A percentile compares a stretch with the other conserved stretches of the same genome.
phyloP scores from a whole-genome alignment of 2,329 filamentous ascomycete species.

The Raffaelea albimanens region DNA sequence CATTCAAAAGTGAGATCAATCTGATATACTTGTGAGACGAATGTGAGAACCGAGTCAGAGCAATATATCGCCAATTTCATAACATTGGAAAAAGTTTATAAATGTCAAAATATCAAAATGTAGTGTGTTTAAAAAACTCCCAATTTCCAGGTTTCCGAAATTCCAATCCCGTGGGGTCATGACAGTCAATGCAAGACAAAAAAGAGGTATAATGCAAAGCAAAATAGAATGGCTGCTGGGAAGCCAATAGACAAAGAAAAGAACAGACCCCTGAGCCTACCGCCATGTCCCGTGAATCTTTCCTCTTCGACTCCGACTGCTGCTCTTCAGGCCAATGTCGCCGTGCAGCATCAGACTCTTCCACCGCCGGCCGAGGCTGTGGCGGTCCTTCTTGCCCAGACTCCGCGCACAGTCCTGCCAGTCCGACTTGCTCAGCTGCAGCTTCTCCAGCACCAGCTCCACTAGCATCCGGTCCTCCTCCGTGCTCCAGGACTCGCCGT shows the following conservation, averaged over 20 bases:
- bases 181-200: no score
- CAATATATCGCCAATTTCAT: no score
- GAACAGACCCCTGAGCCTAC: conserved; percentile 22
- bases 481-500: conserved; percentile 45
- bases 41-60: no score
- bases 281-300: conserved; percentile 48
- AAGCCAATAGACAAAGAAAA: conserved; percentile 7
- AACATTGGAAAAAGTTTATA: no score
- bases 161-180: no score
- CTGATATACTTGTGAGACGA: no score
- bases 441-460: conserved; percentile 58
- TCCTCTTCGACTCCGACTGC: conserved; percentile 28
- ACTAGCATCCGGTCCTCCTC: conserved; percentile 58
- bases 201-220: no score
- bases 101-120: no score
- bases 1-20: no score
- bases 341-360: conserved; percentile 51
- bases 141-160: no score
- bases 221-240: no score
- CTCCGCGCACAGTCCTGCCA: conserved; percentile 60
- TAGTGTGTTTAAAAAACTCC: no score
- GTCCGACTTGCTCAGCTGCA: conserved; percentile 53
- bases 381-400: conserved; percentile 50
- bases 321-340: conserved; percentile 46
- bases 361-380: conserved; percentile 50